Conservation (phyloP, 2,329 filamentous ascomycete species). For the Juglanconis oblonga region DNA sequence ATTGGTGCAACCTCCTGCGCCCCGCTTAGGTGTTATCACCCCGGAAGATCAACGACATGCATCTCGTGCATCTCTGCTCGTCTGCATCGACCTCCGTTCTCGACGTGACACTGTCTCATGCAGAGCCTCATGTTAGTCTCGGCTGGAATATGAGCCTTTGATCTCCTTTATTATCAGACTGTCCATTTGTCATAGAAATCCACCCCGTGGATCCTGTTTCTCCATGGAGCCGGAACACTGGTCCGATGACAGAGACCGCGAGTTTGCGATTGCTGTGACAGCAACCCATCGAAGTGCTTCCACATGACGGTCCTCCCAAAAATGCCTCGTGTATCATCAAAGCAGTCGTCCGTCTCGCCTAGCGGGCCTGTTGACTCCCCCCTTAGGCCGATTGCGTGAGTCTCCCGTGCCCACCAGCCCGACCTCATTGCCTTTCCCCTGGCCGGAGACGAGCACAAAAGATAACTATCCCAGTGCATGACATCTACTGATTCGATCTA, state of each 20-base stretch:
- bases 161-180: not conserved
- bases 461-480: not conserved
- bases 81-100: not conserved
- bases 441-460: not conserved
- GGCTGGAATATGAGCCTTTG: not conserved
- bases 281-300: not conserved
- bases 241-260: not conserved
- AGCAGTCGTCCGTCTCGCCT: not conserved
- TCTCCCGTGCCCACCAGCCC: not conserved
- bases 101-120: not conserved
- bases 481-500: not conserved
- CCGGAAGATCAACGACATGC: not conserved
- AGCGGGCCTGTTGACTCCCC: not conserved
- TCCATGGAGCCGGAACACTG: conserved; percentile 1
- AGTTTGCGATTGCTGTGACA: not conserved
- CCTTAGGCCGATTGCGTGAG: conserved; percentile 17
- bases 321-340: conserved; percentile 5
- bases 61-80: not conserved
- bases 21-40: not conserved
- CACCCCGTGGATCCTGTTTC: not conserved
- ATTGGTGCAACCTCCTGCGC: not conserved
- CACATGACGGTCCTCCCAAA: not conserved
- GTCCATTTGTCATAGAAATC: not conserved
- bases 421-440: too few species aligned
- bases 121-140: not conserved